Conservation (phyloP, 2,329 filamentous ascomycete genomes). For the Fusarium bactridioides region DNA sequence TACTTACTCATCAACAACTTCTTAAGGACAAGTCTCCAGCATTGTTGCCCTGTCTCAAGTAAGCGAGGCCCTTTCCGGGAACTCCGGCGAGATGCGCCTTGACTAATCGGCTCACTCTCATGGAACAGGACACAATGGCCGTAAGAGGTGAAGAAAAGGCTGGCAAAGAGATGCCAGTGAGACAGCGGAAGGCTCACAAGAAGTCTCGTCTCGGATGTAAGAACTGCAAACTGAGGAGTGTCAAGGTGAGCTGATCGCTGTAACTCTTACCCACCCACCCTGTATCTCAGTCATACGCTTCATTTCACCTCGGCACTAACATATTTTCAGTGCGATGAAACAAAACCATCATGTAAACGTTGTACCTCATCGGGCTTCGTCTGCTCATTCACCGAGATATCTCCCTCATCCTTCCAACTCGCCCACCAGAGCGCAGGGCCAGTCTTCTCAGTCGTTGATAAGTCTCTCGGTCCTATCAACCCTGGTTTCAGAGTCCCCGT, state of each 20-base stretch:
- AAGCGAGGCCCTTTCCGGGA: background rate
- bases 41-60: background rate
- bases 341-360: slow-evolving; percentile 56
- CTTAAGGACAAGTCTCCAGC: background rate
- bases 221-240: slow-evolving; percentile 63
- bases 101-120: background rate
- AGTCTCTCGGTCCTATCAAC: slow-evolving; percentile 9
- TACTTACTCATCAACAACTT: background rate
- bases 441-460: slow-evolving; percentile 13
- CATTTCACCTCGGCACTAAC: background rate
- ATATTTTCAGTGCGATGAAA: slow-evolving; percentile 60
- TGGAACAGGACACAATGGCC: slow-evolving; percentile 1
- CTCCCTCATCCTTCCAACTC: slow-evolving; percentile 33
- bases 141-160: background rate
- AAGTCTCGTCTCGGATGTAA: slow-evolving; percentile 63
- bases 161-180: slow-evolving; percentile 5
- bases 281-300: background rate
- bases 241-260: slow-evolving; percentile 52
- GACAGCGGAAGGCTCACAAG: slow-evolving; percentile 52
- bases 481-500: slow-evolving; percentile 37
- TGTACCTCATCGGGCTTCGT: slow-evolving; percentile 57
- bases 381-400: slow-evolving; percentile 54
- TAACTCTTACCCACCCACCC: background rate
- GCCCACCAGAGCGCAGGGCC: slow-evolving; percentile 20
- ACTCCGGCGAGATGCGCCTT: background rate